phyloP scores from a whole-genome alignment of 768 basidiomycete species.

The Trametes cinnabarina region DNA sequence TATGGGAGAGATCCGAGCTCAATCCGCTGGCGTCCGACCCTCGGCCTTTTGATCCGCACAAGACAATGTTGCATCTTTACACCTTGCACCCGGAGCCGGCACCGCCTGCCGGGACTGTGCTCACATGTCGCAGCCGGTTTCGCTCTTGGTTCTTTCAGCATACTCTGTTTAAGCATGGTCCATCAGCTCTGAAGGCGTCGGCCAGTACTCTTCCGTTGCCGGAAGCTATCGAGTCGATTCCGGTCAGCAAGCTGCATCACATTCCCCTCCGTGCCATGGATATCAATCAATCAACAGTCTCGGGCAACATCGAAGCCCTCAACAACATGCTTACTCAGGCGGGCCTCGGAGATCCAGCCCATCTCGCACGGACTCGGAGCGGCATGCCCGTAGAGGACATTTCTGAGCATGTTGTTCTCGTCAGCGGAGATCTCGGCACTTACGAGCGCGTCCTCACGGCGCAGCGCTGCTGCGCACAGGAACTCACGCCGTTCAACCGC shows the following conservation, averaged over 20 bases:
- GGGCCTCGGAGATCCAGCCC: conserved; percentile 8
- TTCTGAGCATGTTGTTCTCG: conserved; percentile 11
- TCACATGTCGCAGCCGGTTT: conserved; percentile 7
- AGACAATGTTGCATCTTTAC: neutral
- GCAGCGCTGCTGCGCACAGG: conserved; percentile 20
- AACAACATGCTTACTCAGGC: conserved; percentile 24
- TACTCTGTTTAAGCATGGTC: conserved; percentile 31
- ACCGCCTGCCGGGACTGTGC: neutral
- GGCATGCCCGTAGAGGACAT: conserved; percentile 1
- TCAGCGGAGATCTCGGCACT: conserved; percentile 25
- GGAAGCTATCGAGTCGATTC: conserved; percentile 20
- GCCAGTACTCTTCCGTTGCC: conserved; percentile 4
- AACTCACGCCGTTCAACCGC: conserved; percentile 30
- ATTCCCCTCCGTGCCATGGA: conserved; percentile 24
- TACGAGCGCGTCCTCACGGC: conserved; percentile 9
- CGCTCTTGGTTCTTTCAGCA: conserved; percentile 26
- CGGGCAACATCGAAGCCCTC: conserved; percentile 25
- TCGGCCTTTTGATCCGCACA: neutral
- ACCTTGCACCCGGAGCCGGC: neutral
- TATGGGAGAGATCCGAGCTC: conserved; percentile 32
- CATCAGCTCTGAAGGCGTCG: conserved; percentile 12
- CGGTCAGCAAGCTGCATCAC: conserved; percentile 16
- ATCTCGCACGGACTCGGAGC: too few species aligned
- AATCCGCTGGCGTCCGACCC: conserved; percentile 20
- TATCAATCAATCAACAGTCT: conserved; percentile 18